Base-by-base conservation (phyloP, 2,329 filamentous ascomycete genomes). In the Diplodia scrobiculata region DNA sequence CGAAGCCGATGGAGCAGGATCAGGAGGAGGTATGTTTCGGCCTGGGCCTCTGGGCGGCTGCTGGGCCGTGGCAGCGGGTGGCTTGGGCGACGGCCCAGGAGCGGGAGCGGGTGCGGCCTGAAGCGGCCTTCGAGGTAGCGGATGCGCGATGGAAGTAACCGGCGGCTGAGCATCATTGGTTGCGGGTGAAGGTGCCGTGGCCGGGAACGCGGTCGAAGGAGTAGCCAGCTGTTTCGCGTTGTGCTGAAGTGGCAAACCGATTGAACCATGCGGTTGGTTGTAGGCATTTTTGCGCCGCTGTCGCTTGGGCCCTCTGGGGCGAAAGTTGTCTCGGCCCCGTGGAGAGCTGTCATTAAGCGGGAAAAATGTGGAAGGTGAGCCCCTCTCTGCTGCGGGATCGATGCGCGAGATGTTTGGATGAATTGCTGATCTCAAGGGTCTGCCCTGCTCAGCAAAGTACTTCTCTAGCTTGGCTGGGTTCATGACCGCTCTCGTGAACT, bases 401-500 rank as follows among this genome's bases (percentile, higher is more conserved):
- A 48, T 5, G 4, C 41, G 41, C 11, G 38, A 34, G 25, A 34
- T n/a, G 6, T 48, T 60, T 2, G 29, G 7, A 11, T 32, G 55
- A 19, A 48, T 14, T 14, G 32, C 25, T 14, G 38, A 41, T 6
- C n/a, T 47, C 36, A 21, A 27, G 2, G 25, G 9, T 19, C 47
- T 62, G 21, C n/a, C 47, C 19, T 50, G 58, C 13, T 68, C 29
- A 21, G 55, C 64, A 10, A 70, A 25, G n/a, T 63, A 63, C 10
- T n/a, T 32, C 27, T 67, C 48, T 21, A 71, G 55, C 13, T 17
- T 68, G 9, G 17, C 50, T 5, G 65, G 52, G 32, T 58, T 67
- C 38, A 73, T 62, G 11, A 78, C 63, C 11, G 72, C 71, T 48
- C 73, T 71, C 1, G 50, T 71, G 68, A 72, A 74, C 1, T 72